Percentiles rank a stretch among this genome's conserved stretches.
These are phyloP conservation scores for Euryodendron excelsum DNA, from an alignment of 148 eudicot species.

Conservation along the genomic window DNA sequence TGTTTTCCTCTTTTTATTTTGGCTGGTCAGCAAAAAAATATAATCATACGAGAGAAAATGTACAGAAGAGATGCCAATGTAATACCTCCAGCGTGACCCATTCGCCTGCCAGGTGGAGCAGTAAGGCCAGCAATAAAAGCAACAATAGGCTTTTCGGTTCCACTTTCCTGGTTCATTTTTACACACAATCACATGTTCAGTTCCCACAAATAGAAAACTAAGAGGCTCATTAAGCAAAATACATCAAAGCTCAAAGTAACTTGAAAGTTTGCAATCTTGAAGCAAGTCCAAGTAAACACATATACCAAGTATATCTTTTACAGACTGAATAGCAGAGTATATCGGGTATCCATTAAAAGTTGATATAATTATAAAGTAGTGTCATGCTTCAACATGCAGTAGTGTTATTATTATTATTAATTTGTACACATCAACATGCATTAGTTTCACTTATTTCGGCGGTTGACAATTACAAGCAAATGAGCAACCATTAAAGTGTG, in stretches of 20 bases:
- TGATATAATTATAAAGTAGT: no score
- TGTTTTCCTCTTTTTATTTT: no score
- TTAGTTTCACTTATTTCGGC: no score
- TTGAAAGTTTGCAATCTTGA: neutral
- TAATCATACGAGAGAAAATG: neutral
- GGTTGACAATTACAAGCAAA: no score
- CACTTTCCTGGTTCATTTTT: slow-evolving; percentile 73
- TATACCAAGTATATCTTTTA: neutral
- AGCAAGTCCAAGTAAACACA: neutral
- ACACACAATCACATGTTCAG: neutral
- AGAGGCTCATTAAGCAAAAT: neutral
- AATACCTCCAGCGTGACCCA: slow-evolving; percentile 99
- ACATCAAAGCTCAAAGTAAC: neutral
- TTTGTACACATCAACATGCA: no score
- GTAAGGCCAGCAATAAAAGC: slow-evolving; percentile 98
- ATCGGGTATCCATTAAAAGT: neutral
- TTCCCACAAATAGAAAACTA: neutral
- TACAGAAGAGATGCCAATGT: neutral
- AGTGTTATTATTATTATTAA: no score
- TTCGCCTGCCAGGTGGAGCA: slow-evolving; percentile 97
- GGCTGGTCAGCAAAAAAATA: neutral
- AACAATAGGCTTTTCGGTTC: slow-evolving; percentile 91
- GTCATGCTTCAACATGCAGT: no score
- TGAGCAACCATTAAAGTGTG: no score
- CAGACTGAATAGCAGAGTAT: neutral